Conservation (phyloP, 2,329 filamentous ascomycete genomes). For the Bipolaris sorokiniana region DNA sequence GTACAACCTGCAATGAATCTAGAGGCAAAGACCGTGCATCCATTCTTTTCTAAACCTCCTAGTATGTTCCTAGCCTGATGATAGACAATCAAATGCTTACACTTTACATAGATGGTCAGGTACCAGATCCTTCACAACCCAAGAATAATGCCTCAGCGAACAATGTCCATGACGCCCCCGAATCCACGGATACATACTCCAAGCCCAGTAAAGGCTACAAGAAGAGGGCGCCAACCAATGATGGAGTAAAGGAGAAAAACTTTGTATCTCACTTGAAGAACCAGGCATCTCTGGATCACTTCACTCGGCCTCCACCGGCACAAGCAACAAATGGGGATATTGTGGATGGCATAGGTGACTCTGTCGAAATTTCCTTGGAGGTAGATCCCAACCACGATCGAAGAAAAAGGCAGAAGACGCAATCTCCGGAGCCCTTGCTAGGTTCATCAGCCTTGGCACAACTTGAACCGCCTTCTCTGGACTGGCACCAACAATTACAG, state of each 20-base stretch:
- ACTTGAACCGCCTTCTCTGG: conserved; percentile 5
- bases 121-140: conserved; percentile 10
- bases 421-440: conserved; percentile 28
- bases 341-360: neutral
- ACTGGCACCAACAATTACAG: conserved; percentile 42
- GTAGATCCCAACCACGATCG: conserved; percentile 40
- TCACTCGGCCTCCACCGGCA: conserved; percentile 24
- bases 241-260: conserved; percentile 22
- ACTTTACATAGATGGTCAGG: conserved; percentile 18
- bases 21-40: conserved; percentile 46
- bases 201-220: conserved; percentile 25
- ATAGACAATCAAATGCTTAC: conserved; percentile 7
- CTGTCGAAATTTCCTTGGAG: conserved; percentile 25
- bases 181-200: conserved; percentile 21
- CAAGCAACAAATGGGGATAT: neutral
- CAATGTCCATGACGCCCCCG: conserved; percentile 27
- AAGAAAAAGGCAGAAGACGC: conserved; percentile 50
- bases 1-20: conserved; percentile 48
- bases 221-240: conserved; percentile 34
- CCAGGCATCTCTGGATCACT: conserved; percentile 38
- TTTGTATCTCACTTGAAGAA: conserved; percentile 16
- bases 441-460: neutral
- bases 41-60: conserved; percentile 47
- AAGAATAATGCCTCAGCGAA: conserved; percentile 15
- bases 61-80: conserved; percentile 21